Evolutionary conservation across 441 rosid genomes (phyloP).

Genomic region (Brassica balearica): DNA sequence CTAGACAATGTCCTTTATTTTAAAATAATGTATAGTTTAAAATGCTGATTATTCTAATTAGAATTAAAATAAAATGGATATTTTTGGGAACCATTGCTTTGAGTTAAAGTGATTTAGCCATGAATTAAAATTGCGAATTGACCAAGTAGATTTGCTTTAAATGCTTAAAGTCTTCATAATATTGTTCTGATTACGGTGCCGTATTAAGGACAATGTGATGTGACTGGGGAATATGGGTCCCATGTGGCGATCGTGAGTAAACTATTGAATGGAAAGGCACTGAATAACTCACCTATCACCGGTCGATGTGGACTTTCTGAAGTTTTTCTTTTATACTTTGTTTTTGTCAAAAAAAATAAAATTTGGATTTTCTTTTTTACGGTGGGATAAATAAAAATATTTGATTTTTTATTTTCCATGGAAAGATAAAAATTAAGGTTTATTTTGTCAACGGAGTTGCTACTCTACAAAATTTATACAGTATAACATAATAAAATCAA

Average conservation of each 20-base stretch:
- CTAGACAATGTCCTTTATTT: not conserved
- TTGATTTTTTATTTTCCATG: not conserved
- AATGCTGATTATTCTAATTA: not conserved
- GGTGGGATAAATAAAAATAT: not conserved
- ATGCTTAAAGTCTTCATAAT: not conserved
- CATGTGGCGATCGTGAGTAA: constrained; percentile 21
- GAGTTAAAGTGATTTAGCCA: constrained; percentile 19
- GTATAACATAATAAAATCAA: not conserved
- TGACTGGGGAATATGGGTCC: constrained; percentile 41
- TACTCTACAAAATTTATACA: not conserved
- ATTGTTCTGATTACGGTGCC: constrained; percentile 24
- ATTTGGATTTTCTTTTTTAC: not conserved
- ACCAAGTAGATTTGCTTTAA: not conserved
- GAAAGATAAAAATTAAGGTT: not conserved
- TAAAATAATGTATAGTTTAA: not conserved
- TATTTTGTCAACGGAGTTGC: not conserved
- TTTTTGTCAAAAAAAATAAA: not conserved
- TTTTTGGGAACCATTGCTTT: constrained; percentile 2
- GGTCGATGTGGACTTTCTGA: constrained; percentile 5
- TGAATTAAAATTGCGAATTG: constrained; percentile 10
- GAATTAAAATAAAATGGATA: not conserved
- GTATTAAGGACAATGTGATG: constrained; percentile 29
- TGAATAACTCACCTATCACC: constrained; percentile 16
- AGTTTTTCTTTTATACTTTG: not conserved
- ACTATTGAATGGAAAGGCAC: constrained; percentile 19